Evolutionary conservation across 1,284 basidiomycete genomes (phyloP).

Genomic region (Ganoderma boninense): DNA sequence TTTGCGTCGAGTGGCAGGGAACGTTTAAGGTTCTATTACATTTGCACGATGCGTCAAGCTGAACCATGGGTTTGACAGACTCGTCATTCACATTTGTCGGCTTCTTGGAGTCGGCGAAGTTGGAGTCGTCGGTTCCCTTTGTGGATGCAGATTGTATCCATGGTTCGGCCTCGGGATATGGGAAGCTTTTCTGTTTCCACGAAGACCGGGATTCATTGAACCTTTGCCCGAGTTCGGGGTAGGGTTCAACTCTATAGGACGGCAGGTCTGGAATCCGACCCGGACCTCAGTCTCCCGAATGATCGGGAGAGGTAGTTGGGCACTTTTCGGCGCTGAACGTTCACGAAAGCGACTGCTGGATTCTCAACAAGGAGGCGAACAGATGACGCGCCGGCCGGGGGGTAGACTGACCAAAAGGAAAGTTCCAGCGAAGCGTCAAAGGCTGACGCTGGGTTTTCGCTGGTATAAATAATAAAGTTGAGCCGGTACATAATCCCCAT

Average conservation of each 20-base stretch:
- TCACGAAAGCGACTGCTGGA: not conserved
- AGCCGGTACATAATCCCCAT: not conserved
- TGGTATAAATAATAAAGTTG: not conserved
- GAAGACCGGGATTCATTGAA: not conserved
- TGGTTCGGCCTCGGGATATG: not conserved
- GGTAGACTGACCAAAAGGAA: not conserved
- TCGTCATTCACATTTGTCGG: not conserved
- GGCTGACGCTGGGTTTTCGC: not conserved
- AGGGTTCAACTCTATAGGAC: not conserved
- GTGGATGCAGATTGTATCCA: not conserved
- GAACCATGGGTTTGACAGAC: not conserved
- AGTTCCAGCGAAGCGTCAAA: not conserved
- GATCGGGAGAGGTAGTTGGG: not conserved
- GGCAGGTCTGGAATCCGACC: not conserved
- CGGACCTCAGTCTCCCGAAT: not conserved
- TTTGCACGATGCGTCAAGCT: not conserved
- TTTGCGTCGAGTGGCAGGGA: not conserved
- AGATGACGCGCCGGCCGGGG: not conserved
- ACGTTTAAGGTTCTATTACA: not conserved
- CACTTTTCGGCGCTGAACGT: not conserved
- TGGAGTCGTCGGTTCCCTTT: not conserved
- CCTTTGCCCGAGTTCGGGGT: not conserved
- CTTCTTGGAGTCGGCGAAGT: not conserved
- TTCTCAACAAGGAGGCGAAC: not conserved
- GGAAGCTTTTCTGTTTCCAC: not conserved